Evolutionary conservation across 306 rosid species (phyloP).

Genomic region (Adenanthera pavonina): DNA sequence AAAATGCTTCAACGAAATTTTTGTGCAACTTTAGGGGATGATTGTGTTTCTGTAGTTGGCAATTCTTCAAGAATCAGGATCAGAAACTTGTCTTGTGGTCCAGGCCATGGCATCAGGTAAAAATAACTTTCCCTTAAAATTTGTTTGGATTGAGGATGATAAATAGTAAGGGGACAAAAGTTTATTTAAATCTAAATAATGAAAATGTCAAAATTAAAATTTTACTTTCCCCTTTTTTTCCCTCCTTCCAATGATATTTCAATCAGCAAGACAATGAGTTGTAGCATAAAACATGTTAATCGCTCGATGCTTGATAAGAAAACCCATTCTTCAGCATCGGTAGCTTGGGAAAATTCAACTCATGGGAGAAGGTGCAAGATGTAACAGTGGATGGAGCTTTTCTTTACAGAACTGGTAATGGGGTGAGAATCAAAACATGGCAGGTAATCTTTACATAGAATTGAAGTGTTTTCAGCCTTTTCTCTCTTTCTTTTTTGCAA

Average conservation of each 20-base stretch:
- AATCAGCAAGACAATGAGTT: background rate
- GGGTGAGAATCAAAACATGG: conserved; percentile 83
- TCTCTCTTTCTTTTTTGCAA: background rate
- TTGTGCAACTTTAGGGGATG: conserved; percentile 56
- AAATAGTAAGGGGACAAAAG: too few relatives aligned
- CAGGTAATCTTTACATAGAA: conserved; percentile 57
- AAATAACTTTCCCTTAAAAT: background rate
- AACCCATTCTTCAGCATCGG: conserved; percentile 57
- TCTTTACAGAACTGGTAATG: conserved; percentile 56
- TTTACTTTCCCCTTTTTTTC: background rate
- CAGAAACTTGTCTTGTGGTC: conserved; percentile 59
- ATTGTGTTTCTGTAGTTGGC: conserved; percentile 66
- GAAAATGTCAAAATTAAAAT: too few relatives aligned
- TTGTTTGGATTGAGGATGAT: too few relatives aligned
- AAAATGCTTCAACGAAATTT: background rate
- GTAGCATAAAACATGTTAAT: background rate
- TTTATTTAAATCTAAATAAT: background rate
- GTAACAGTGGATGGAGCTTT: conserved; percentile 57
- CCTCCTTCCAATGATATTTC: background rate
- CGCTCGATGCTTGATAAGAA: background rate
- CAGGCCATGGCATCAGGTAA: conserved; percentile 81
- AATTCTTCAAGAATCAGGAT: conserved; percentile 59
- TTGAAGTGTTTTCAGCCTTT: background rate
- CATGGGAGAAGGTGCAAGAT: conserved; percentile 52
- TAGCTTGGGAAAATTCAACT: conserved; percentile 67